phyloP scores from a whole-genome alignment of 768 basidiomycete genomes.

The Steccherinum ochraceum region DNA sequence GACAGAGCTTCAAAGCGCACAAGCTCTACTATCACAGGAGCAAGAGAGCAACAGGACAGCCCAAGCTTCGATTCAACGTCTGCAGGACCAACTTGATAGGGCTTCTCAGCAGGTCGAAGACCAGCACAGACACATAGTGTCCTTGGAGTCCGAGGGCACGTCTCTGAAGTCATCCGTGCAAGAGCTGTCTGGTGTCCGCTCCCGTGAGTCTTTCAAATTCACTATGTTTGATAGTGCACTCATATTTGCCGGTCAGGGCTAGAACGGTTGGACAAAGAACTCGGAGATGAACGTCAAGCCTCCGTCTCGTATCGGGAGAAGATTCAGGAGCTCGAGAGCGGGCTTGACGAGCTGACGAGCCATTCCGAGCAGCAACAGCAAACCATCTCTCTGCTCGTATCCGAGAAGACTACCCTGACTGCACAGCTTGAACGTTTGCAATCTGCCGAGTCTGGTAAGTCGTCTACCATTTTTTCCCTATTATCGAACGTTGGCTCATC shows the following conservation, averaged over 20 bases:
- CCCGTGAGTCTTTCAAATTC: background rate
- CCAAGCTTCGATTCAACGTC: constrained; percentile 4
- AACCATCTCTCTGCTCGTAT: constrained; percentile 32
- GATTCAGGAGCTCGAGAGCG: constrained; percentile 14
- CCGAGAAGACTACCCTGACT: constrained; percentile 29
- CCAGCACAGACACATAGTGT: constrained; percentile 33
- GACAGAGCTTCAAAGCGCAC: constrained; percentile 5
- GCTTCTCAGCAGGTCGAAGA: constrained; percentile 13
- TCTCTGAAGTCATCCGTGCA: constrained; percentile 24
- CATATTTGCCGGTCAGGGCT: background rate
- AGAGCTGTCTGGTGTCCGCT: constrained; percentile 12
- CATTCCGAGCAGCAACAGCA: constrained; percentile 27
- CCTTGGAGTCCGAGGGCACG: constrained; percentile 32
- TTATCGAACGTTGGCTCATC: no score
- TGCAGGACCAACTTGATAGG: constrained; percentile 15
- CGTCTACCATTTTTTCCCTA: background rate
- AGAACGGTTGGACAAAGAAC: constrained; percentile 3
- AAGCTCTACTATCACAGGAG: constrained; percentile 4
- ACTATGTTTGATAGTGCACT: background rate
- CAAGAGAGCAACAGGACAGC: background rate
- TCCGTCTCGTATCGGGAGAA: constrained; percentile 7
- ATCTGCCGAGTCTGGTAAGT: constrained; percentile 24
- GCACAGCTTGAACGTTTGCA: constrained; percentile 25
- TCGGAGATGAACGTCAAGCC: constrained; percentile 8
- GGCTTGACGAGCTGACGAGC: constrained; percentile 13